These are phyloP conservation scores for Hypoxylon crocopeplum DNA, from an alignment of 495 filamentous ascomycete species.

Conservation along the genomic window DNA sequence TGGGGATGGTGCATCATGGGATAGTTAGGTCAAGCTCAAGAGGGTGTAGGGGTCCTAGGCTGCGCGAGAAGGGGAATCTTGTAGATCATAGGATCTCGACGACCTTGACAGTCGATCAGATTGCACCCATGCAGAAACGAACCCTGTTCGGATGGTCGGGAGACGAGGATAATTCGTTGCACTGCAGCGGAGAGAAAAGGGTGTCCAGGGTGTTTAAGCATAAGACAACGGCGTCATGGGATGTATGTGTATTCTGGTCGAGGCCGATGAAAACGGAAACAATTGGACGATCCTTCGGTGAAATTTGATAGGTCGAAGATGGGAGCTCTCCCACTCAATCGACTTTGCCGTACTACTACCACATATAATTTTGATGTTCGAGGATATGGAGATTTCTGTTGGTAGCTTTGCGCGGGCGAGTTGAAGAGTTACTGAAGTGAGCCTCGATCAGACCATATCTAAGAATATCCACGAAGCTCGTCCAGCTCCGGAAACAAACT, in stretches of 20 bases:
- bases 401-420: no score
- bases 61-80: constrained; percentile 30
- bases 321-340: background rate
- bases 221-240: constrained; percentile 40
- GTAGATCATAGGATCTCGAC: constrained; percentile 41
- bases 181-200: constrained; percentile 42
- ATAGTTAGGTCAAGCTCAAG: constrained; percentile 27
- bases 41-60: constrained; percentile 34
- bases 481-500: no score
- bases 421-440: no score
- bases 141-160: constrained; percentile 39
- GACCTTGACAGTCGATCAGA: constrained; percentile 36
- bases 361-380: background rate
- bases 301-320: constrained; percentile 26
- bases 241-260: constrained; percentile 24
- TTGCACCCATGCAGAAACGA: constrained; percentile 29
- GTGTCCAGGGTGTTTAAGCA: constrained; percentile 40
- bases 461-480: no score
- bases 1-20: constrained; percentile 36
- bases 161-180: constrained; percentile 36
- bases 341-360: background rate
- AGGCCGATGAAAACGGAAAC: constrained; percentile 24
- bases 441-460: no score
- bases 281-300: constrained; percentile 31
- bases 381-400: no score